phyloP scores from a whole-genome alignment of 2,329 filamentous ascomycete species.

The Rutstroemia sp. region DNA sequence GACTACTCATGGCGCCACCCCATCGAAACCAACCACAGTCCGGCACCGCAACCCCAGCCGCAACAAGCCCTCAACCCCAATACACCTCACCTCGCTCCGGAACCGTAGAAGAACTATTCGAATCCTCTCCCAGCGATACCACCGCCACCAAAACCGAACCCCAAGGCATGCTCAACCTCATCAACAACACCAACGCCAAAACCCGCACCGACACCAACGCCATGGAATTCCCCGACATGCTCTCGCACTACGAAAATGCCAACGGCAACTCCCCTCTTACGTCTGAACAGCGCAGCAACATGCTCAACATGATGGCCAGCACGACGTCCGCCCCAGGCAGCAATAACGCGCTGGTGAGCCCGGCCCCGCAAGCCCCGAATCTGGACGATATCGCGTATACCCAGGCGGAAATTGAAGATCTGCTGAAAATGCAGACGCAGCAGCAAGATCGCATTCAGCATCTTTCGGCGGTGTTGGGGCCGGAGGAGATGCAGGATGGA shows the following conservation, averaged over 20 bases:
- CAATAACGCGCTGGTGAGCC: conserved; percentile 27
- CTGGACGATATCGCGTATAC: conserved; percentile 61
- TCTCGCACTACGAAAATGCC: conserved; percentile 29
- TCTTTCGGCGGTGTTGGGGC: conserved; percentile 67
- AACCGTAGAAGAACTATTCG: conserved; percentile 54
- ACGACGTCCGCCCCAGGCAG: conserved; percentile 20
- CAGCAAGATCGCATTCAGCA: conserved; percentile 72
- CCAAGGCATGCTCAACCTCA: conserved; percentile 57
- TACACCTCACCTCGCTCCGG: conserved; percentile 36
- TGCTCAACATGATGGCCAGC: conserved; percentile 53
- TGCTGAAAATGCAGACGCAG: conserved; percentile 71
- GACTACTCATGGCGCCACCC: conserved; percentile 29
- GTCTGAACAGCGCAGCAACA: conserved; percentile 50
- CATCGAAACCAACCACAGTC: background rate
- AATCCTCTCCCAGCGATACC: conserved; percentile 38
- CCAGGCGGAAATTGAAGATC: conserved; percentile 66
- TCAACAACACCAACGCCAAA: conserved; percentile 56
- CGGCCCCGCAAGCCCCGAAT: conserved; percentile 34
- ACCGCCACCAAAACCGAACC: conserved; percentile 49
- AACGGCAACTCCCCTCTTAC: conserved; percentile 49
- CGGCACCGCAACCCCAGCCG: conserved; percentile 18
- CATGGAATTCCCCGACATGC: conserved; percentile 46
- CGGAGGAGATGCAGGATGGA: conserved; percentile 54
- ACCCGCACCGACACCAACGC: conserved; percentile 27
- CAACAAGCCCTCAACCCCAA: conserved; percentile 25